Evolutionary conservation across 2,329 filamentous ascomycete species (phyloP).

Genomic region (Ophiocordyceps sinensis): DNA sequence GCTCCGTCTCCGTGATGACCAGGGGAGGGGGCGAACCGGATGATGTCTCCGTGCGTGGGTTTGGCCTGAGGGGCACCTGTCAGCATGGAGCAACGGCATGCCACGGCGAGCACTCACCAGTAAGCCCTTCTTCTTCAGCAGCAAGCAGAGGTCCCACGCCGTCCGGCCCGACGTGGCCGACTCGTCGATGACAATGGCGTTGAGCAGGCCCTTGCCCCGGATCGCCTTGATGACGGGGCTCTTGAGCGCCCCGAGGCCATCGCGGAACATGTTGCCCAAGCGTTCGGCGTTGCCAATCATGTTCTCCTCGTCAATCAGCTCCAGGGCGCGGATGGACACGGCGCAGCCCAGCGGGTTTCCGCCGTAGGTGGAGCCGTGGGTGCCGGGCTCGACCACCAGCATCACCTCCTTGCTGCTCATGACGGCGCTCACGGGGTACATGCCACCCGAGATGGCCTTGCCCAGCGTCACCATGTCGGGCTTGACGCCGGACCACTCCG

Average conservation of each 20-base stretch:
- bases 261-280: conserved; percentile 70
- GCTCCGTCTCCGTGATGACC: conserved; percentile 81
- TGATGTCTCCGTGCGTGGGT: conserved; percentile 97
- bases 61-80: conserved; percentile 52
- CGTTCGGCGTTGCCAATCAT: conserved; percentile 71
- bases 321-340: conserved; percentile 85
- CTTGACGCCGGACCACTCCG: conserved; percentile 89
- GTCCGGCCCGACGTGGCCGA: conserved; percentile 67
- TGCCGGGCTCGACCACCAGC: conserved; percentile 90
- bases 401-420: conserved; percentile 81
- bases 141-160: conserved; percentile 91
- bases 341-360: conserved; percentile 93
- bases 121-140: conserved; percentile 90
- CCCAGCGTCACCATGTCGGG: conserved; percentile 89
- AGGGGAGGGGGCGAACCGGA: conserved; percentile 92
- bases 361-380: conserved; percentile 96
- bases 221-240: conserved; percentile 70
- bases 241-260: conserved; percentile 60
- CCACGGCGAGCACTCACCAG: conserved; percentile 44
- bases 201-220: conserved; percentile 84
- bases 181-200: conserved; percentile 94
- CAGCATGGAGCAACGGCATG: background rate
- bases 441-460: conserved; percentile 94
- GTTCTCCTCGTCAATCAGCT: conserved; percentile 84
- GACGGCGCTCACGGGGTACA: conserved; percentile 97